phyloP scores from a whole-genome alignment of 2,329 filamentous ascomycete species.

The Claviceps pazoutovae region DNA sequence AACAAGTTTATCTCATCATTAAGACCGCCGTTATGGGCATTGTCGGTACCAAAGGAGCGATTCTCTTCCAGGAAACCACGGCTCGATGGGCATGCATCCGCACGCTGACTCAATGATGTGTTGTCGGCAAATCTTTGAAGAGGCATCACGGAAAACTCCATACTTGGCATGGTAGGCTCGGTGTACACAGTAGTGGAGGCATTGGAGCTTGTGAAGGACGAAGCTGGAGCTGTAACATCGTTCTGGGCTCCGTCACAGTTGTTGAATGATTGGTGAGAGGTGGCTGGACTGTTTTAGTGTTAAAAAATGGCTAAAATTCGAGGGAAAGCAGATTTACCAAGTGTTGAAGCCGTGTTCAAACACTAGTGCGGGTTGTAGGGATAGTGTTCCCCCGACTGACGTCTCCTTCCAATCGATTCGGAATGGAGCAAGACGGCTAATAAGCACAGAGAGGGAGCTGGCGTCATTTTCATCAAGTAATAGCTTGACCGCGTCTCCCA shows the following conservation, averaged over 20 bases:
- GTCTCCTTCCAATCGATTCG: not conserved
- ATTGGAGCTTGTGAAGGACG: not conserved
- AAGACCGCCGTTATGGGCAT: not conserved
- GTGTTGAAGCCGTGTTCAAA: not conserved
- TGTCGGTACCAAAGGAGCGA: not conserved
- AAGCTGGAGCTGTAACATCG: not conserved
- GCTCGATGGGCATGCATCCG: not conserved
- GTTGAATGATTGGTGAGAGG: not conserved
- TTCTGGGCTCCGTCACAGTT: not conserved
- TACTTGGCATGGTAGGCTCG: not conserved
- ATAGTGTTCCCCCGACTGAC: not conserved
- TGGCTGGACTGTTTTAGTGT: not conserved
- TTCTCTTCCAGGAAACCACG: not conserved
- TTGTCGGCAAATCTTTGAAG: not conserved
- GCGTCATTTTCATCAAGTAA: not conserved
- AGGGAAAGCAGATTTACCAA: not conserved
- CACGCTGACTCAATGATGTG: too few relatives aligned
- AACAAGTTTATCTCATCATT: not conserved
- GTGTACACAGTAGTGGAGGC: not conserved
- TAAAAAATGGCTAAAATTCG: not conserved
- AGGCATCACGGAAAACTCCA: not conserved
- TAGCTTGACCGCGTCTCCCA: not conserved
- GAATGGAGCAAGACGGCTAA: not conserved
- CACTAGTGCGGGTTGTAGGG: not conserved
- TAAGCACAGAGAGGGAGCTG: not conserved